Percentiles rank a stretch among this genome's conserved stretches.
Conservation (phyloP, 139 green algal genomes). For the Parachlorella kessleri region DNA sequence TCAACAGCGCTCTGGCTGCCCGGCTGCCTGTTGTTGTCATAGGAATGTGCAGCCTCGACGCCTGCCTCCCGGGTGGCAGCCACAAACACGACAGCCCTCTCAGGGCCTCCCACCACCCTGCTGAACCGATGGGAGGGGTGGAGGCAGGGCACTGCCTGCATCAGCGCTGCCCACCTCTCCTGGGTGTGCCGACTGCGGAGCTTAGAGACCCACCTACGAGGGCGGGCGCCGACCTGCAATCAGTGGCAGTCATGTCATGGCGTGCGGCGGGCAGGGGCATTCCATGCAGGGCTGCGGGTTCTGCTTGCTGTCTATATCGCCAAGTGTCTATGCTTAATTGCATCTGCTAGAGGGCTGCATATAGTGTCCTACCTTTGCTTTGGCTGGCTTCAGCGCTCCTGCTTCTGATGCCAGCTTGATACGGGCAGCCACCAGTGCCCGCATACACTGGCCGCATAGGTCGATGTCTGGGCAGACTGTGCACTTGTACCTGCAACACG, state of each 20-base stretch:
- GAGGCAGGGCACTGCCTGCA: slow-evolving; percentile 41
- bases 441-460: slow-evolving; percentile 34
- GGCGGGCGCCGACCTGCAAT: too few relatives aligned
- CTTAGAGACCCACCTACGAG: slow-evolving; percentile 28
- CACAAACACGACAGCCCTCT: slow-evolving; percentile 34
- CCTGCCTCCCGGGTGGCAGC: neutral
- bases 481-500: slow-evolving; percentile 46
- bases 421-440: slow-evolving; percentile 30
- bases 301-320: too few relatives aligned
- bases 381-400: neutral
- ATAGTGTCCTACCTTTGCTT: too few relatives aligned
- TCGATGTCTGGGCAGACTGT: slow-evolving; percentile 37
- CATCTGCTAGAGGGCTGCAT: too few relatives aligned
- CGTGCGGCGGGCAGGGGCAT: too few relatives aligned
- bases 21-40: too few relatives aligned
- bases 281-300: too few relatives aligned
- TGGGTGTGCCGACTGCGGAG: slow-evolving; percentile 16
- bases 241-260: too few relatives aligned
- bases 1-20: too few relatives aligned
- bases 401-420: slow-evolving; percentile 29
- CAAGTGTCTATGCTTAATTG: too few relatives aligned
- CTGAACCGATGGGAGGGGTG: slow-evolving; percentile 35
- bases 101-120: slow-evolving; percentile 26
- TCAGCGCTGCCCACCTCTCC: slow-evolving; percentile 28
- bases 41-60: too few relatives aligned